phyloP scores from a whole-genome alignment of 768 basidiomycete species.

The Suillus spraguei region DNA sequence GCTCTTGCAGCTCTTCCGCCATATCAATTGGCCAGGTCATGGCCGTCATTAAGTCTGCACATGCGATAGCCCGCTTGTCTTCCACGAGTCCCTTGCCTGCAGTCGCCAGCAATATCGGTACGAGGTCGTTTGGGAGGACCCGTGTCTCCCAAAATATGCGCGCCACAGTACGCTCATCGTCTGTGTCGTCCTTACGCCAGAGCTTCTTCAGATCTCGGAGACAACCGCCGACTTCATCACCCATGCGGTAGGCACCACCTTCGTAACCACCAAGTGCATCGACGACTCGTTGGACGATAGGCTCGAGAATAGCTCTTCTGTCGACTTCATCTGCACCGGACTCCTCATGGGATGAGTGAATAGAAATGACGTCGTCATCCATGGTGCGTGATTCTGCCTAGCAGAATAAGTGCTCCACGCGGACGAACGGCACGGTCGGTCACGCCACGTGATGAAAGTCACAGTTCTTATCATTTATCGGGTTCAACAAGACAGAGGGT shows the following conservation, averaged over 20 bases:
- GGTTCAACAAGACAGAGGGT: background rate
- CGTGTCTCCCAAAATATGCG: conserved; percentile 91
- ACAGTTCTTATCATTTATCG: conserved; percentile 3
- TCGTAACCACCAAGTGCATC: conserved; percentile 82
- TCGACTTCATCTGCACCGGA: conserved; percentile 34
- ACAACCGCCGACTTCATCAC: conserved; percentile 82
- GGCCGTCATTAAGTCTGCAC: conserved; percentile 88
- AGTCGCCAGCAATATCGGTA: conserved; percentile 82
- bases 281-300: conserved; percentile 73
- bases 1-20: conserved; percentile 90
- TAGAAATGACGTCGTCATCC: conserved; percentile 38
- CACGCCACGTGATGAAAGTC: conserved; percentile 30
- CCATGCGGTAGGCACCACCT: conserved; percentile 66
- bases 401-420: background rate
- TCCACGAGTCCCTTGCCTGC: conserved; percentile 78
- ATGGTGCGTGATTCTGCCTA: conserved; percentile 15
- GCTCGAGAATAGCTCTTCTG: conserved; percentile 59
- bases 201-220: conserved; percentile 93
- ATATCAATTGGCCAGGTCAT: conserved; percentile 99
- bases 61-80: conserved; percentile 81
- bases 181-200: conserved; percentile 95
- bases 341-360: conserved; percentile 28
- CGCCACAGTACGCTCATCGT: conserved; percentile 95
- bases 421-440: conserved; percentile 21
- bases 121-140: conserved; percentile 81